These are phyloP conservation scores for Eustoma russellianum DNA, from an alignment of 257 asterid species.

Conservation along the genomic window DNA sequence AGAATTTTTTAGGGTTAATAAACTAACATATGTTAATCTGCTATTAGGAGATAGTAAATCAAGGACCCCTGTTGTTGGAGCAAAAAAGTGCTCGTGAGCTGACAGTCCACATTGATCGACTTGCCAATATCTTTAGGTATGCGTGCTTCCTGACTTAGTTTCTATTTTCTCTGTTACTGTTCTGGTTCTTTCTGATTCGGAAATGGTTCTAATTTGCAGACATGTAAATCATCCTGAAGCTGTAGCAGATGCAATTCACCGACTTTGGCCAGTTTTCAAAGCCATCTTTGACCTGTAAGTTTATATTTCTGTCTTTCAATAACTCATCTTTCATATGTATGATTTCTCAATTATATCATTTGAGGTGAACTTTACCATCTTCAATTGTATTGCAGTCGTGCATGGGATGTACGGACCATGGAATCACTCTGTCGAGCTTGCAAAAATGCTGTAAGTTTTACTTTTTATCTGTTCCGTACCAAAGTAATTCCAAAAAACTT, in stretches of 20 bases:
- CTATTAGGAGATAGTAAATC: conserved; percentile 74
- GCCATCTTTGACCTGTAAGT: conserved; percentile 87
- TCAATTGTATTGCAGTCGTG: conserved; percentile 46
- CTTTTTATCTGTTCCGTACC: not conserved
- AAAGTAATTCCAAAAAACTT: too few species aligned
- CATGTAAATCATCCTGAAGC: conserved; percentile 96
- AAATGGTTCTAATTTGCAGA: conserved; percentile 35
- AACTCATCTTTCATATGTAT: not conserved
- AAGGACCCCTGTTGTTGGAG: conserved; percentile 72
- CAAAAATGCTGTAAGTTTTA: conserved; percentile 83
- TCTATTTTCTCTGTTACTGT: conserved; percentile 5
- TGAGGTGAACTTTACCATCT: conserved; percentile 6
- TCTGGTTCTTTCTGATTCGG: conserved; percentile 15
- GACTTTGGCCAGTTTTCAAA: conserved; percentile 95
- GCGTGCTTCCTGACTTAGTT: too few species aligned
- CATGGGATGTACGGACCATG: conserved; percentile 99
- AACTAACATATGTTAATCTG: conserved; percentile 24
- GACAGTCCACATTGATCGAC: conserved; percentile 92
- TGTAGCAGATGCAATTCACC: conserved; percentile 94
- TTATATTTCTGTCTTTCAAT: conserved; percentile 6
- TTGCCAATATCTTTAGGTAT: conserved; percentile 89
- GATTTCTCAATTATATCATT: not conserved
- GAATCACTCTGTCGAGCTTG: conserved; percentile 99
- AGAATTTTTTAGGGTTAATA: conserved; percentile 7
- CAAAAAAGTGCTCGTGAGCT: conserved; percentile 89